These are phyloP conservation scores for Epichloe baconii DNA, from an alignment of 2,329 filamentous ascomycete species.

Conservation along the genomic window DNA sequence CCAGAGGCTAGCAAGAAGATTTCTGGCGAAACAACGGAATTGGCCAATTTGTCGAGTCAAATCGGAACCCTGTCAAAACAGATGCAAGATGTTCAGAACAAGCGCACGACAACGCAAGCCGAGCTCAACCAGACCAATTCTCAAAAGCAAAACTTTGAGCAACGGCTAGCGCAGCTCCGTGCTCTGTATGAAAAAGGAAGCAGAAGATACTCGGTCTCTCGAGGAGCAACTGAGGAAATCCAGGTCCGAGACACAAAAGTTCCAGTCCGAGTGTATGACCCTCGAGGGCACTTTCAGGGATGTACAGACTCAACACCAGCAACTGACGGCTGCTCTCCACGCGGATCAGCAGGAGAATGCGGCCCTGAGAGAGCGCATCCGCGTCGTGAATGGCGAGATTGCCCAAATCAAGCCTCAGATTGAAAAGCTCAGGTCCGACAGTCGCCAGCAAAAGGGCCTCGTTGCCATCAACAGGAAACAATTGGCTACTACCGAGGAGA, in stretches of 20 bases:
- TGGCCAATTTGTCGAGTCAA: slow-evolving; percentile 93
- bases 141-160: slow-evolving; percentile 89
- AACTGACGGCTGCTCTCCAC: slow-evolving; percentile 60
- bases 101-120: slow-evolving; percentile 65
- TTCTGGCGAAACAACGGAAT: slow-evolving; percentile 77
- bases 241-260: slow-evolving; percentile 67
- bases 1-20: slow-evolving; percentile 79
- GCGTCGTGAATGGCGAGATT: slow-evolving; percentile 69
- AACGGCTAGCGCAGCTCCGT: slow-evolving; percentile 73
- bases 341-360: slow-evolving; percentile 83
- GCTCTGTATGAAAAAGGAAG: slow-evolving; percentile 84
- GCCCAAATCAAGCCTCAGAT: slow-evolving; percentile 76
- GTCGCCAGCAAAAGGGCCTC: slow-evolving; percentile 87
- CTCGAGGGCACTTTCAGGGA: slow-evolving; percentile 73
- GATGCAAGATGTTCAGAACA: slow-evolving; percentile 83
- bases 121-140: slow-evolving; percentile 69
- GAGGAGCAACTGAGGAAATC: slow-evolving; percentile 71
- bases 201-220: slow-evolving; percentile 68
- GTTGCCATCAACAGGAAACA: slow-evolving; percentile 99
- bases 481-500: slow-evolving; percentile 77
- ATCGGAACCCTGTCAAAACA: slow-evolving; percentile 82
- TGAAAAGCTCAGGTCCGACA: slow-evolving; percentile 85
- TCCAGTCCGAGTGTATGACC: slow-evolving; percentile 72
- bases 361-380: slow-evolving; percentile 75
- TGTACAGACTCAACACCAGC: slow-evolving; percentile 68